Evolutionary conservation across 345 rosid genomes (phyloP).

Genomic region (Lepidium aucheri): DNA sequence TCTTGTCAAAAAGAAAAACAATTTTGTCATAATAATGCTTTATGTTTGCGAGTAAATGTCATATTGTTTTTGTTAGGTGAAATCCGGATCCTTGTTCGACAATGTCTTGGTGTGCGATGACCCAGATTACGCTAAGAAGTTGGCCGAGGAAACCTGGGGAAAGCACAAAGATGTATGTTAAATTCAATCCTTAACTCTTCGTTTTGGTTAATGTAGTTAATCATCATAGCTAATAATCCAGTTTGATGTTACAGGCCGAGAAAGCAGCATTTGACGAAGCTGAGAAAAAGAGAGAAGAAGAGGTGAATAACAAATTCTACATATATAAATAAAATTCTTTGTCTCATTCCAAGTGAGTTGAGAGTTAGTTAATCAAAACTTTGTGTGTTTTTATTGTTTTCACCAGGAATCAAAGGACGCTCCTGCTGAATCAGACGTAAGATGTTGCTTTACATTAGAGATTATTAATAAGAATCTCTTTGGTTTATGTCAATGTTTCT

Average conservation of each 20-base stretch:
- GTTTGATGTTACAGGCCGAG: conserved; percentile 58
- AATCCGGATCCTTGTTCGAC: conserved; percentile 85
- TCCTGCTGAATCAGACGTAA: conserved; percentile 70
- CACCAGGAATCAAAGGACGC: conserved; percentile 62
- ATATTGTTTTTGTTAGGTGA: conserved; percentile 35
- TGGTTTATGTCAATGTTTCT: background rate
- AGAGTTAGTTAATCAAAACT: background rate
- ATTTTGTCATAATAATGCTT: too few species aligned
- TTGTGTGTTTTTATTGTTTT: background rate
- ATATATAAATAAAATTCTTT: background rate
- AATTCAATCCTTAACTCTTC: background rate
- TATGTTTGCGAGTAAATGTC: background rate
- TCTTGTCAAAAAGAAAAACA: too few species aligned
- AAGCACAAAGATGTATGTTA: conserved; percentile 73
- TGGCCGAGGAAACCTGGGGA: conserved; percentile 90
- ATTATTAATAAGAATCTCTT: background rate
- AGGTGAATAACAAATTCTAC: conserved; percentile 37
- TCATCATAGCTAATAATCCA: background rate
- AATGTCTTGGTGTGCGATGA: conserved; percentile 69
- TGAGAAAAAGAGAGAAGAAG: conserved; percentile 75
- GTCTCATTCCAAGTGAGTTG: background rate
- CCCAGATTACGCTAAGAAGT: conserved; percentile 62
- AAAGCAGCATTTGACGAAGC: conserved; percentile 93
- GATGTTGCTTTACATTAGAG: background rate
- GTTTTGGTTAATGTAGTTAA: conserved; percentile 8